Evolutionary conservation across 768 basidiomycete species (phyloP), one percentile per base, ranked within the genome.

Genomic region (Roridomyces roridus): DNA sequence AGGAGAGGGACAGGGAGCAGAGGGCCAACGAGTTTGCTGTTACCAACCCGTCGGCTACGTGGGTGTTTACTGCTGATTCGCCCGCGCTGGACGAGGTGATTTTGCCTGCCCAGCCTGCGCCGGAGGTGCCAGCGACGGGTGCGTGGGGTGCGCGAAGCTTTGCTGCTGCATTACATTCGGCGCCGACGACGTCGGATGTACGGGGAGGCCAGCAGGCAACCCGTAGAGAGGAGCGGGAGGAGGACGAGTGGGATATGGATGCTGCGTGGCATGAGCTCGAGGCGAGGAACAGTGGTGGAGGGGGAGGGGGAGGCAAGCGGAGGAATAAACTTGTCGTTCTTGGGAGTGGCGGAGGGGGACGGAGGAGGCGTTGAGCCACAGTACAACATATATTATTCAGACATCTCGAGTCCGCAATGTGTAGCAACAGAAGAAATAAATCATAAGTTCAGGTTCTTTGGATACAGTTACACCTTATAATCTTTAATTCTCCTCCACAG

Each of bases 71-170:
- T 4, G 55, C 67, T n/a, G 62, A 68, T 36, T 55, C 66, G 24
- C 65, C 70, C 6, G 65, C 60, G 15, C 66, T 67, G 36, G 70
- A 70, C 12, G 58, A 64, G 18, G 60, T 66, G 60, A 35, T 67
- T 55, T 49, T 71, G 46, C 40, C 72, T 57, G 68, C 66, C 23
- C 51, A 49, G 14, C 57, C 67, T 7, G 59, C 60, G 23, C 62
- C 66, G 25, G 63, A 62, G 20, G 44, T 3, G 46, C 15, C 31
- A 17, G 49, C 66, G 12, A 57, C 79, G 8, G 90, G 90, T 18
- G 90, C 84, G 24, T 94, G 91, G 92, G 91, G 91, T 21, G 76
- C 80, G 17, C 78, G 89, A 51, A 93, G 90, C 62, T 94, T 95
- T 69, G 93, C 93, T 12, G 87, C 90, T 10, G 88, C 92, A 0